Evolutionary conservation across 148 eudicot species (phyloP).

Genomic region (Chenopodium quinoa): DNA sequence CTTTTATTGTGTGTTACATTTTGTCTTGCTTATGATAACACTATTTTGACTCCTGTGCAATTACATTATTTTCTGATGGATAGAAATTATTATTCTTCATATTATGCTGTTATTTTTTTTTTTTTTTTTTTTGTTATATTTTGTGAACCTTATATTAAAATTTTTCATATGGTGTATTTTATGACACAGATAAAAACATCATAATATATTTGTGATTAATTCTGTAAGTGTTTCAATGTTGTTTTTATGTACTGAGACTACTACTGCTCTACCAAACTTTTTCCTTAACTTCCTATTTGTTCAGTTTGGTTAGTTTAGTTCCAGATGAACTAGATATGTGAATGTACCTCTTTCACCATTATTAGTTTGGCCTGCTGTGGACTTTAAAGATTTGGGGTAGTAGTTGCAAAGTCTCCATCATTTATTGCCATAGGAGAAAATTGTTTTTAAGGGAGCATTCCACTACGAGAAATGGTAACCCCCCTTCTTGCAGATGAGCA

Average conservation of each 20-base stretch:
- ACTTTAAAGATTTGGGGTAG: constrained; percentile 30
- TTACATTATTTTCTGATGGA: neutral
- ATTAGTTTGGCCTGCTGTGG: constrained; percentile 26
- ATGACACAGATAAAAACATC: neutral
- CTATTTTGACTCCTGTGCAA: constrained; percentile 19
- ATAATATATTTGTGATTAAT: neutral
- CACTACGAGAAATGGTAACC: neutral
- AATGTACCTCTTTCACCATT: constrained; percentile 30
- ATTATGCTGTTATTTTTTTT: neutral
- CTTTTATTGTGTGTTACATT: constrained; percentile 23
- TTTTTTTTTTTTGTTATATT: no score
- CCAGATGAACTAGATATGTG: constrained; percentile 31
- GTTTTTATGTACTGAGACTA: neutral
- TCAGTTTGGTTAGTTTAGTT: constrained; percentile 36
- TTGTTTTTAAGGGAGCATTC: constrained; percentile 9
- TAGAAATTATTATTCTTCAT: neutral
- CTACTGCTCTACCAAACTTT: neutral
- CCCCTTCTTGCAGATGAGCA: neutral
- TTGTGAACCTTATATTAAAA: neutral
- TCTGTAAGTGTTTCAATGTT: neutral
- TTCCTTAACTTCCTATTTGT: constrained; percentile 11
- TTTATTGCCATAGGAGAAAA: constrained; percentile 27
- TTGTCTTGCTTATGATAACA: constrained; percentile 30
- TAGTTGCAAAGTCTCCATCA: constrained; percentile 47
- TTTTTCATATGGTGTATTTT: neutral